Evolutionary conservation across 1,139 yeast species (phyloP).

Genomic region (Diutina mesorugosa): DNA sequence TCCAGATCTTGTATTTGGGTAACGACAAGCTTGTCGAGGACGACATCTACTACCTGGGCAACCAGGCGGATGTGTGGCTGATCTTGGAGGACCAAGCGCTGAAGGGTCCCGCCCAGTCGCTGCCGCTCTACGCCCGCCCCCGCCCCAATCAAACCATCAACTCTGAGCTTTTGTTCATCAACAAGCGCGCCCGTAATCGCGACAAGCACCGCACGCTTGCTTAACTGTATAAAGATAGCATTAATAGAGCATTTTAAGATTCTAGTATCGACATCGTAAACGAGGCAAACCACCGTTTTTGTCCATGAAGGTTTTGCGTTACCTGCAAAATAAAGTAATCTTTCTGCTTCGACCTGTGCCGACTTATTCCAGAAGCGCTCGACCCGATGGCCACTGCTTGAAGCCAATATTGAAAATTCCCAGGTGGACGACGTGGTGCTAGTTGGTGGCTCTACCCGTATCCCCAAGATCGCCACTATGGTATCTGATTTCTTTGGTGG

Average conservation of each 20-base stretch:
- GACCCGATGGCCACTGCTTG: slow-evolving; percentile 87
- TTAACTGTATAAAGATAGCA: background rate
- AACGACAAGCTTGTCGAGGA: slow-evolving; percentile 34
- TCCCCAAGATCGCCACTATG: slow-evolving; percentile 91
- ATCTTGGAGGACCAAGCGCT: slow-evolving; percentile 8
- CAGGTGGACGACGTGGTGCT: slow-evolving; percentile 86
- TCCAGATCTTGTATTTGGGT: slow-evolving; percentile 65
- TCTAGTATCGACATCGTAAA: too few species aligned
- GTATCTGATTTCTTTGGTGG: slow-evolving; percentile 82
- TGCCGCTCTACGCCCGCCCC: background rate
- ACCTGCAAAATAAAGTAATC: too few species aligned
- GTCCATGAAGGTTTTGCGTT: too few species aligned
- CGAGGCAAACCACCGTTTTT: too few species aligned
- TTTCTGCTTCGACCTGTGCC: slow-evolving; percentile 26
- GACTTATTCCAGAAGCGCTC: slow-evolving; percentile 79
- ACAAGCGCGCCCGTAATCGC: slow-evolving; percentile 27
- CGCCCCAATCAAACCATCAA: slow-evolving; percentile 6
- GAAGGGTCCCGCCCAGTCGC: slow-evolving; percentile 8
- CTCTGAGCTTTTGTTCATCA: slow-evolving; percentile 34
- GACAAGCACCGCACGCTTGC: background rate
- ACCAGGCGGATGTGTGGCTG: slow-evolving; percentile 11
- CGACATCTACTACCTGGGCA: slow-evolving; percentile 25
- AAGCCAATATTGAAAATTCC: slow-evolving; percentile 70
- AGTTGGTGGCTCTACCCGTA: slow-evolving; percentile 97
- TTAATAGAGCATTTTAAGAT: background rate